Conservation (phyloP, 345 rosid species). For the Syzygium aromaticum region DNA sequence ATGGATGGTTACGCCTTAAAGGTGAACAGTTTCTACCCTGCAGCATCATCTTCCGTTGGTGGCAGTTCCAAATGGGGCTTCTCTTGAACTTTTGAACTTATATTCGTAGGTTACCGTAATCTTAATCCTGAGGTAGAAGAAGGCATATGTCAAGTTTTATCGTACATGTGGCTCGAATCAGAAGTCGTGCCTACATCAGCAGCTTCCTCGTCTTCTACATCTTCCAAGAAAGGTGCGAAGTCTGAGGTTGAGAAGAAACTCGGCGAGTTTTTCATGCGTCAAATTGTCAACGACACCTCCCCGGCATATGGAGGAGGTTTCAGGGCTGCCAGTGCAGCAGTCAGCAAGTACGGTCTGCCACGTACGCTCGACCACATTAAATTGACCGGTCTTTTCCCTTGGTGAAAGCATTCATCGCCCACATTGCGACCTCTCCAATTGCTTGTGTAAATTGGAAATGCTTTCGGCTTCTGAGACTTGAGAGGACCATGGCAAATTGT, state of each 20-base stretch:
- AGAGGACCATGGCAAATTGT: background rate
- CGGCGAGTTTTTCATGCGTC: slow-evolving; percentile 82
- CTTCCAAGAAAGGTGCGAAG: slow-evolving; percentile 68
- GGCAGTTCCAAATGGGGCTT: background rate
- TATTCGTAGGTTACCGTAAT: slow-evolving; percentile 60
- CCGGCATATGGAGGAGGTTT: slow-evolving; percentile 83
- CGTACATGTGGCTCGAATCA: slow-evolving; percentile 94
- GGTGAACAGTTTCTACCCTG: slow-evolving; percentile 27
- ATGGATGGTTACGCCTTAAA: slow-evolving; percentile 87
- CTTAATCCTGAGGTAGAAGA: slow-evolving; percentile 88
- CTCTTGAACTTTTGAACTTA: background rate
- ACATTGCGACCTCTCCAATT: background rate
- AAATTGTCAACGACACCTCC: slow-evolving; percentile 80
- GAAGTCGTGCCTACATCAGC: slow-evolving; percentile 71
- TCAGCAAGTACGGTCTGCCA: slow-evolving; percentile 63
- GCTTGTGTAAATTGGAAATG: background rate
- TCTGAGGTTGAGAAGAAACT: slow-evolving; percentile 66
- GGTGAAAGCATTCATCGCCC: slow-evolving; percentile 15
- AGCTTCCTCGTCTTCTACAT: slow-evolving; percentile 32
- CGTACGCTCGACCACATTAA: slow-evolving; percentile 65
- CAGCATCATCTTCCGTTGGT: background rate
- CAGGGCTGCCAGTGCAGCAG: slow-evolving; percentile 75
- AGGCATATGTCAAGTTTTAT: slow-evolving; percentile 92
- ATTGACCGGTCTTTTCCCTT: slow-evolving; percentile 56
- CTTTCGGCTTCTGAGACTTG: background rate